A percentile compares a stretch with the other conserved stretches of the same genome.
phyloP scores from a whole-genome alignment of 2,329 filamentous ascomycete species.

The Polytolypa hystricis region DNA sequence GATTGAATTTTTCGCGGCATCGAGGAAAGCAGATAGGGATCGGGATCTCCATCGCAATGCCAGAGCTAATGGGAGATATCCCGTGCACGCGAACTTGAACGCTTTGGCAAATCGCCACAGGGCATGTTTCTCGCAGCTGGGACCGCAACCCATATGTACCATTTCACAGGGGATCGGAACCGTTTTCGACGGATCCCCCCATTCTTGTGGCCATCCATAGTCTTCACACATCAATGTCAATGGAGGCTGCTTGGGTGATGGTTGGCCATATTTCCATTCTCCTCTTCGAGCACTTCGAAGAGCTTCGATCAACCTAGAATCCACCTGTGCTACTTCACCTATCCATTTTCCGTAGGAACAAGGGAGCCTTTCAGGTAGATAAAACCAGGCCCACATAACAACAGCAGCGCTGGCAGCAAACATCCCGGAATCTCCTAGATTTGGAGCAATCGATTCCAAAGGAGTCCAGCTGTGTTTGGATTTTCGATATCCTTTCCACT shows the following conservation, averaged over 20 bases:
- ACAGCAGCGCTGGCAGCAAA: constrained; percentile 62
- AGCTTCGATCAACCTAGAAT: constrained; percentile 61
- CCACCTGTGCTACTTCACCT: constrained; percentile 61
- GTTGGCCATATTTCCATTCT: constrained; percentile 58
- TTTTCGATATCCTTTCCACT: constrained; percentile 27
- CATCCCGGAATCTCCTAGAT: constrained; percentile 53
- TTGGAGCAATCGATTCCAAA: constrained; percentile 31
- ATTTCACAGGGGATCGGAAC: constrained; percentile 71
- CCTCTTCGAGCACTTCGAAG: constrained; percentile 56
- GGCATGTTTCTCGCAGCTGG: constrained; percentile 58
- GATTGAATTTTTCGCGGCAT: constrained; percentile 48
- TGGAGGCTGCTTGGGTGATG: constrained; percentile 58
- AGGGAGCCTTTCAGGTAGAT: constrained; percentile 59
- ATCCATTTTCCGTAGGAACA: constrained; percentile 74
- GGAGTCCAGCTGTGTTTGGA: constrained; percentile 19
- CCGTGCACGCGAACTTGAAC: constrained; percentile 63
- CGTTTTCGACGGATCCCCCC: constrained; percentile 59
- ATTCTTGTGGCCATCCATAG: constrained; percentile 54
- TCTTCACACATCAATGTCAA: constrained; percentile 63
- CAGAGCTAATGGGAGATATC: constrained; percentile 66
- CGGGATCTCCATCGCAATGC: constrained; percentile 47
- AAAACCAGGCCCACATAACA: constrained; percentile 88
- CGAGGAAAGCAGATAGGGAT: constrained; percentile 31
- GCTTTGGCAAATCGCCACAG: constrained; percentile 55
- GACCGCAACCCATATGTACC: constrained; percentile 68